Percentiles rank a stretch among this genome's conserved stretches.
phyloP scores from a whole-genome alignment of 345 rosid genomes.

The Eucalyptus regnans region DNA sequence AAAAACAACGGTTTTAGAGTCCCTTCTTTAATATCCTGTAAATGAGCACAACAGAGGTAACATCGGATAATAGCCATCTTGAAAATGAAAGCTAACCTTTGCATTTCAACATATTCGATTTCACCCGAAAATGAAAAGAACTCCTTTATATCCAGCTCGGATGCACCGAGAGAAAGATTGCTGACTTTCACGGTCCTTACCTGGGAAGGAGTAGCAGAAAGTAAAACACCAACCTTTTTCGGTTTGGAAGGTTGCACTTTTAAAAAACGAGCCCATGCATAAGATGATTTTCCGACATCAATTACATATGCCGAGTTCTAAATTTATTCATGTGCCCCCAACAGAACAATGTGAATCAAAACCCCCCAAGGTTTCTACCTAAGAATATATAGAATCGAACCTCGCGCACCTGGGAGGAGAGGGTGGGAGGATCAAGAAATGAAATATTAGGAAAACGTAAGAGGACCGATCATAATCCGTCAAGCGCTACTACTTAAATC shows the following conservation, averaged over 20 bases:
- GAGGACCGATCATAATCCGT: background rate
- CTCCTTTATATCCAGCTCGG: slow-evolving; percentile 74
- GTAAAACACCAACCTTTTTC: background rate
- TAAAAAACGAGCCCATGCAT: background rate
- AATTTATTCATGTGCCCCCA: background rate
- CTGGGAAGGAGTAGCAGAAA: slow-evolving; percentile 6
- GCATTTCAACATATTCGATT: slow-evolving; percentile 57
- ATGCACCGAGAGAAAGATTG: slow-evolving; percentile 63
- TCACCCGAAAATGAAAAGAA: slow-evolving; percentile 93
- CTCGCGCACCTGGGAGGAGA: background rate
- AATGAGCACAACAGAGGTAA: background rate
- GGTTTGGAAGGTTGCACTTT: background rate
- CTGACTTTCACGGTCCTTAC: slow-evolving; percentile 63
- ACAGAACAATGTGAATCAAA: background rate
- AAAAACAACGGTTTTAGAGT: background rate
- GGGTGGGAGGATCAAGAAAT: background rate
- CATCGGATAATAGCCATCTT: background rate
- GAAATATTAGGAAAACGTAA: background rate
- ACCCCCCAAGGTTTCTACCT: background rate
- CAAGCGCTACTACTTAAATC: background rate
- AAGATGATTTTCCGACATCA: background rate
- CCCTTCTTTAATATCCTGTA: background rate
- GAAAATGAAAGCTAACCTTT: slow-evolving; percentile 15
- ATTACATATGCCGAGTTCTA: background rate
- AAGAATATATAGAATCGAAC: background rate